Conservation (phyloP, 2,329 filamentous ascomycete genomes). For the Trichophyton benhamiae region DNA sequence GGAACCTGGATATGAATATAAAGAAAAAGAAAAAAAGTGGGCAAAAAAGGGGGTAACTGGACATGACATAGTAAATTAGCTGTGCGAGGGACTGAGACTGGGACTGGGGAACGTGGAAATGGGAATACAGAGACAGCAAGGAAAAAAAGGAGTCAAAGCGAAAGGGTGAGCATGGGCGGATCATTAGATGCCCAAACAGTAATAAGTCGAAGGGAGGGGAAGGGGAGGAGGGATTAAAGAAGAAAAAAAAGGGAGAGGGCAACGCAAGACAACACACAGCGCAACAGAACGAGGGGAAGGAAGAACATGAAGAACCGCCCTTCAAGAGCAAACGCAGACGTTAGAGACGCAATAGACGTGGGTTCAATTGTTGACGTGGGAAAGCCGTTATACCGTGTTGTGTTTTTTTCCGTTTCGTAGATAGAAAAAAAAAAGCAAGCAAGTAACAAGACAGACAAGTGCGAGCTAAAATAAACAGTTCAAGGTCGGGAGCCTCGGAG, state of each 20-base stretch:
- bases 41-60: not conserved
- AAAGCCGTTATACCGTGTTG: not conserved
- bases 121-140: conserved; percentile 2
- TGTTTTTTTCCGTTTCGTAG: not conserved
- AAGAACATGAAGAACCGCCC: conserved; percentile 19
- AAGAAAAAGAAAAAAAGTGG: not conserved
- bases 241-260: conserved; percentile 2
- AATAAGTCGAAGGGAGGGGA: too few relatives aligned
- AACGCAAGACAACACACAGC: conserved; percentile 25
- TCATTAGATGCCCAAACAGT: conserved; percentile 24
- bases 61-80: not conserved
- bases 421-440: conserved; percentile 20
- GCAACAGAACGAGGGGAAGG: not conserved
- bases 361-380: not conserved
- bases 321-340: conserved; percentile 25
- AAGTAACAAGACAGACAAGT: conserved; percentile 15
- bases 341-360: not conserved
- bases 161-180: conserved; percentile 13
- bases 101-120: not conserved
- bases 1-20: not conserved
- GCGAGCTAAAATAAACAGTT: conserved; percentile 16
- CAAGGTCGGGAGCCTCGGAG: too few relatives aligned
- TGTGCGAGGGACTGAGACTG: not conserved
- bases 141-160: not conserved
- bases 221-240: too few relatives aligned